These are phyloP conservation scores for Puccinia brachypodii DNA, from an alignment of 1,284 basidiomycete species.

Conservation along the genomic window DNA sequence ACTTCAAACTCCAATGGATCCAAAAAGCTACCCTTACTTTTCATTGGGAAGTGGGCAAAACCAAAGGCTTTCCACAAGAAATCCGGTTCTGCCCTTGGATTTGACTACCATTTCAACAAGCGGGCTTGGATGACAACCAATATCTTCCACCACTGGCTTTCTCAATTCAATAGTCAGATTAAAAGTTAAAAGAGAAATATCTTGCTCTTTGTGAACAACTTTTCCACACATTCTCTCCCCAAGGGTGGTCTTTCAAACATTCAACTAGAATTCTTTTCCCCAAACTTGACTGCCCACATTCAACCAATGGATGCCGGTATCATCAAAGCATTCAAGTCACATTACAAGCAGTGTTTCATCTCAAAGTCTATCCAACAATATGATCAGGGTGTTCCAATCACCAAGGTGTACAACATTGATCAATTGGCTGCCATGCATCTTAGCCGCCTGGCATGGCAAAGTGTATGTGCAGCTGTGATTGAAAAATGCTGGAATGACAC, in stretches of 20 bases:
- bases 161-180: background rate
- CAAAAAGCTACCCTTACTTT: background rate
- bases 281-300: slow-evolving; percentile 27
- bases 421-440: background rate
- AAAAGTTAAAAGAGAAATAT: background rate
- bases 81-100: background rate
- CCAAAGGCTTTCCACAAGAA: slow-evolving; percentile 12
- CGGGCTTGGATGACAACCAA: slow-evolving; percentile 18
- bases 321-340: slow-evolving; percentile 1
- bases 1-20: slow-evolving; percentile 4
- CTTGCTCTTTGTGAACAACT: background rate
- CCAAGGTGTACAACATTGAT: background rate
- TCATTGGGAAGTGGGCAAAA: slow-evolving; percentile 8
- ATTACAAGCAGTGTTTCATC: slow-evolving; percentile 11
- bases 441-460: background rate
- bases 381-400: background rate
- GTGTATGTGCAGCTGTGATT: background rate
- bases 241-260: background rate
- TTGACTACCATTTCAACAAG: slow-evolving; percentile 10
- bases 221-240: background rate
- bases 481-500: background rate
- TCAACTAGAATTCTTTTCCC: slow-evolving; percentile 12
- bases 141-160: slow-evolving; percentile 19
- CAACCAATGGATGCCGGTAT: slow-evolving; percentile 31
- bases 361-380: background rate